Percentiles rank a stretch among this genome's conserved stretches.
These are phyloP conservation scores for Rhododendron ferrugineum DNA, from an alignment of 148 eudicot genomes.

Conservation along the genomic window DNA sequence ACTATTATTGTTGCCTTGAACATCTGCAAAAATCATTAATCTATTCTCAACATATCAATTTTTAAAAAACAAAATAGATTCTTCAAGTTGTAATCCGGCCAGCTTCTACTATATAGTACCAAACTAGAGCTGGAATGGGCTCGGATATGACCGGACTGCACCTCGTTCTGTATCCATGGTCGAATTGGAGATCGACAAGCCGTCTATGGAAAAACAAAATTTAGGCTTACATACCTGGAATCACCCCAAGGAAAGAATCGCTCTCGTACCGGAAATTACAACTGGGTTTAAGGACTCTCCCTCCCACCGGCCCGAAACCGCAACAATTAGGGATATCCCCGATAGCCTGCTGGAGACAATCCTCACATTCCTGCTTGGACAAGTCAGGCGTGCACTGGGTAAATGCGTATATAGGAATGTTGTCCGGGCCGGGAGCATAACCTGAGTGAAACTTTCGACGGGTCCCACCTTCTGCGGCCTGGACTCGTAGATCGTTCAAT, in stretches of 20 bases:
- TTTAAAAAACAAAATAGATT: too few species aligned
- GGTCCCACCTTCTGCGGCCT: background rate
- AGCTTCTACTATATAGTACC: too few species aligned
- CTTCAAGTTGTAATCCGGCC: too few species aligned
- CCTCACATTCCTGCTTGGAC: slow-evolving; percentile 8
- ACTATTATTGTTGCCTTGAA: background rate
- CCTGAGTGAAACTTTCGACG: background rate
- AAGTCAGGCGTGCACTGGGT: slow-evolving; percentile 53
- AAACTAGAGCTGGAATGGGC: too few species aligned
- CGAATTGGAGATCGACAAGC: too few species aligned
- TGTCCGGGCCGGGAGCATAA: background rate
- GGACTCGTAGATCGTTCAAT: background rate
- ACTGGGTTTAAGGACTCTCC: background rate
- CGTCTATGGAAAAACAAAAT: too few species aligned
- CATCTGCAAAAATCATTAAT: background rate
- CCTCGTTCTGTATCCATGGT: too few species aligned
- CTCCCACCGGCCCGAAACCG: background rate
- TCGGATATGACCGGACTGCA: too few species aligned
- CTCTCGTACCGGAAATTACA: background rate
- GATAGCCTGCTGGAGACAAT: slow-evolving; percentile 25
- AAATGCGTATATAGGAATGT: slow-evolving; percentile 7
- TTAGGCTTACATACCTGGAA: too few species aligned
- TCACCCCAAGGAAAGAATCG: too few species aligned
- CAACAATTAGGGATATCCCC: background rate
- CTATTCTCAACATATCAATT: background rate